Base-by-base conservation (phyloP, 192 early-diverging fungal genomes). In the Mortierella claussenii region DNA sequence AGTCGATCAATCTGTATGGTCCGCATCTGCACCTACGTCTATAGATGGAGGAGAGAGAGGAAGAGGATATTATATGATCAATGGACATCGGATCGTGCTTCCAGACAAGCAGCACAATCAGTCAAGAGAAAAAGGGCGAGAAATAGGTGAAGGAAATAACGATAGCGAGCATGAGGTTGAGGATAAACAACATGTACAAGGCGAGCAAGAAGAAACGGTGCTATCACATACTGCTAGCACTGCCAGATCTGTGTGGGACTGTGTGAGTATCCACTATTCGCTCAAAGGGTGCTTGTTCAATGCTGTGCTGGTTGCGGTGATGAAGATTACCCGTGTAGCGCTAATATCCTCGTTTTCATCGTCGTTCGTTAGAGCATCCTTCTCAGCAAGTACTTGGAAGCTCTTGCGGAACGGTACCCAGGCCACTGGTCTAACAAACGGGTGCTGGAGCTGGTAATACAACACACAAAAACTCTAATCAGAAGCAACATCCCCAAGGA, bases 371-470 rank as follows among this genome's bases (percentile, higher is more conserved):
- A 80, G 78, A 73, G 78, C 24, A 68, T 80, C 46, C 55, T 80
- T 2, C 54, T 80, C 13, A 47, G 53, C 56, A 80, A 80, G 21
- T 80, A 70, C 36, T 7, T 80, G 49, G 78, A 80, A 17, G 54
- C 68, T 17, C 56, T 73, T 4, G 42, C 63, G 0, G 32, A 51
- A 36, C 43, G 45, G 37, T 43, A 31, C 12, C 47, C 50, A 2
- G 59, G 53, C 9, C 62, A 50, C 40, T 74, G 68, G 67, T 54
- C 23, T 0, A 45, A 31, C 0, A 69, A 70, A 37, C 60, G 60
- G 31, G 51, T 73, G 0, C 33, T 80, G n/a, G 78, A 80, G 23
- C 45, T 80, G 42, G 78, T 73, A 80, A 54, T 27, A 13, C 53
- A 18, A n/a, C n/a, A n/a, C n/a, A n/a, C n/a, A n/a, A n/a, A n/a